phyloP scores from a whole-genome alignment of 371 early-diverging fungal species.

The Capillidium rhysosporum region DNA sequence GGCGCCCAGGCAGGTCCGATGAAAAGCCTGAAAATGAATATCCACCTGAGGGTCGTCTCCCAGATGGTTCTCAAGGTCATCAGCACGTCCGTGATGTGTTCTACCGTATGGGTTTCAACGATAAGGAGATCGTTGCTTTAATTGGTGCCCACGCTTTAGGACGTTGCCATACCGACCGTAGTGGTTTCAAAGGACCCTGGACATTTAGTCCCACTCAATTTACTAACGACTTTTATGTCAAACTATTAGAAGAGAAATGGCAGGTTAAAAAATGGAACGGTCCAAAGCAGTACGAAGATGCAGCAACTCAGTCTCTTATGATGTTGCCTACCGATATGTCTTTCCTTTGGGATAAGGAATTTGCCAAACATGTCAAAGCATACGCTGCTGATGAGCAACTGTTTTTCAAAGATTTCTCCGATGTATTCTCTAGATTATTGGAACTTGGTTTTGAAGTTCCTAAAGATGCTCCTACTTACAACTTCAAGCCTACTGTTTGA shows the following conservation, averaged over 20 bases:
- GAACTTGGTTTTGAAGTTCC: constrained; percentile 54
- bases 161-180: constrained; percentile 74
- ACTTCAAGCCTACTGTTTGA: too few species aligned
- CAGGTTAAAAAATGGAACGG: constrained; percentile 59
- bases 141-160: constrained; percentile 92
- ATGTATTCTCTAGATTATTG: constrained; percentile 62
- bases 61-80: constrained; percentile 62
- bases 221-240: constrained; percentile 71
- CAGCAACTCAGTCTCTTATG: constrained; percentile 38
- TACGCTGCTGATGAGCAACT: constrained; percentile 63
- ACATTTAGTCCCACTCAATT: constrained; percentile 69
- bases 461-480: too few species aligned
- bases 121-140: constrained; percentile 87
- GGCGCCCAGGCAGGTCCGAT: constrained; percentile 76
- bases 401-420: constrained; percentile 72
- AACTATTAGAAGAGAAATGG: constrained; percentile 62
- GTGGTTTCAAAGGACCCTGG: constrained; percentile 87
- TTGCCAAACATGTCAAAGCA: constrained; percentile 52
- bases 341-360: constrained; percentile 36
- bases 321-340: constrained; percentile 71
- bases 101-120: constrained; percentile 89
- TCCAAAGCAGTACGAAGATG: constrained; percentile 67
- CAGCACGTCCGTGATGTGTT: constrained; percentile 64
- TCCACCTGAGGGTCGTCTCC: constrained; percentile 83
- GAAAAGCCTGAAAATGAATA: constrained; percentile 17